Base-by-base conservation (phyloP, 306 rosid species). In the Sechiopsis laciniata region DNA sequence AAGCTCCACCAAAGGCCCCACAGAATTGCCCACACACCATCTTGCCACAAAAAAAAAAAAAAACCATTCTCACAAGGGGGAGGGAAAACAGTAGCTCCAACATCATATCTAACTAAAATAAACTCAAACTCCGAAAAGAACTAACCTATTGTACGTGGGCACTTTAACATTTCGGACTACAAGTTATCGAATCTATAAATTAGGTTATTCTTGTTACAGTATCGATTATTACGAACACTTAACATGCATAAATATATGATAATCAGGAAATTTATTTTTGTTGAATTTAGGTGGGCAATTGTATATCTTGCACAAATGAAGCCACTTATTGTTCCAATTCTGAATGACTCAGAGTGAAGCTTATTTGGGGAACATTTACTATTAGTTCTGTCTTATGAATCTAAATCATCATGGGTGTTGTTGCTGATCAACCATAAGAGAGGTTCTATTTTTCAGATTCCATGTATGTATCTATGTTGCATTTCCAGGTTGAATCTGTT, bases 231-330 rank as follows among this genome's bases (percentile, higher is more conserved):
- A 4, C 29, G 2, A 10, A 20, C 16, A 5, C 26, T 37, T 37
- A n/a, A 64, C 4, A 17, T 40, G 50, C 6, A 11, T 19, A 42
- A 40, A 68, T 50, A 16, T 69, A 15, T 3, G 50, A 4, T 24
- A 40, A 50, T 57, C 54, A 16, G 26, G 14, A 13, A 74, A 5
- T 54, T 50, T 10, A 29, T 76, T 62, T 78, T 74, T 56, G n/a
- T 62, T 46, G 61, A 45, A 78, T 37, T 51, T 80, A 94, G 98
- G 98, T 94, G 98, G 98, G 98, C 98, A 3, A 94, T 94, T 72
- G 97, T 94, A 72, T 94, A 90, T 78, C 83, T 94, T 79, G 98
- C 98, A 42, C 98, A 94, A 83, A 90, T 90, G 98, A 94, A 94
- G 60, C 98, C 98, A 0, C 96, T 94, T 72, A 94, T 94, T 20